phyloP scores from a whole-genome alignment of 1,139 yeast genomes.

The Saccharomyces pastorianus region DNA sequence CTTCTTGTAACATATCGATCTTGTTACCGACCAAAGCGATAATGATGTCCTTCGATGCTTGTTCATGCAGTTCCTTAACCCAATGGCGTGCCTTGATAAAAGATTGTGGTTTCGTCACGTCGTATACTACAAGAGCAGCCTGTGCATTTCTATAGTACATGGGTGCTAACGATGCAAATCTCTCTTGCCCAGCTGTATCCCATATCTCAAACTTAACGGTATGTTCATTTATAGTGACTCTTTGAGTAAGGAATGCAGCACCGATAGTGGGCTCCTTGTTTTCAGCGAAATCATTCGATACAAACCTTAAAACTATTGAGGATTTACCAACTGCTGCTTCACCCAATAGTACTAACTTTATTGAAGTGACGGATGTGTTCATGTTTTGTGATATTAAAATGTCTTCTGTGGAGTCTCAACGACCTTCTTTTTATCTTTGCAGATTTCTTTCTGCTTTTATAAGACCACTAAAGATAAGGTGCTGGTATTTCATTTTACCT shows the following conservation, averaged over 20 bases:
- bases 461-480: not conserved
- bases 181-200: constrained; percentile 98
- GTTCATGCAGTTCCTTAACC: constrained; percentile 95
- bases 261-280: constrained; percentile 97
- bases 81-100: constrained; percentile 98
- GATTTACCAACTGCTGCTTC: constrained; percentile 99
- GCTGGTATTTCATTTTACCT: not conserved
- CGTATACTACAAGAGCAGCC: constrained; percentile 93
- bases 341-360: constrained; percentile 82
- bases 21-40: constrained; percentile 94
- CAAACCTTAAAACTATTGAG: constrained; percentile 84
- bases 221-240: constrained; percentile 82
- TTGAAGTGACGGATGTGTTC: constrained; percentile 49
- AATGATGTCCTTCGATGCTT: constrained; percentile 81
- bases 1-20: constrained; percentile 54
- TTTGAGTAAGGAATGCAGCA: constrained; percentile 92
- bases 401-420: not conserved
- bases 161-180: constrained; percentile 94
- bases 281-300: constrained; percentile 91
- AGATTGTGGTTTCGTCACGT: constrained; percentile 93
- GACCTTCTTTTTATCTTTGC: not conserved
- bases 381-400: constrained; percentile 1
- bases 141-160: constrained; percentile 99
- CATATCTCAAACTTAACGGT: constrained; percentile 94
- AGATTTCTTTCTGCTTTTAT: not conserved